Percentiles rank a stretch among this genome's conserved stretches.
Evolutionary conservation across 331 rosid genomes (phyloP).

Genomic region (Pyrus hybrid): DNA sequence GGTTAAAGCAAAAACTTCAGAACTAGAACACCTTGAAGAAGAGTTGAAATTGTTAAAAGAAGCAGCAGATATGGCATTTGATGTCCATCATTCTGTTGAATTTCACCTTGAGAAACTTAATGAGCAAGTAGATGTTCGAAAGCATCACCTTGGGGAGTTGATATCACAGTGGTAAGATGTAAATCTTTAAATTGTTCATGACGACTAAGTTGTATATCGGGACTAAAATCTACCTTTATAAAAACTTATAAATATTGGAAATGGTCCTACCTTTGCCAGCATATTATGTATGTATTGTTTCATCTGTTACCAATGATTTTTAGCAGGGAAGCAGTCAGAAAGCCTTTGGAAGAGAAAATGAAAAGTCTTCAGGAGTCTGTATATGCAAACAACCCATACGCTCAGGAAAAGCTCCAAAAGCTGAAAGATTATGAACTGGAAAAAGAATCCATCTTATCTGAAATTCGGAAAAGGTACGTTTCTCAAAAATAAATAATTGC

Average conservation of each 20-base stretch:
- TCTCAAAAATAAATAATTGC: background rate
- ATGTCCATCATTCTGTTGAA: constrained; percentile 45
- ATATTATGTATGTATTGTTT: background rate
- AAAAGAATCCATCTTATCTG: constrained; percentile 37
- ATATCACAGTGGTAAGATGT: constrained; percentile 51
- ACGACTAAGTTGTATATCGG: background rate
- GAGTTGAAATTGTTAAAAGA: constrained; percentile 53
- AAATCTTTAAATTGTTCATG: background rate
- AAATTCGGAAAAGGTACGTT: constrained; percentile 43
- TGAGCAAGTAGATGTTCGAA: constrained; percentile 40
- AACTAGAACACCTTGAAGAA: constrained; percentile 49
- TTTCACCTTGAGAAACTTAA: constrained; percentile 43
- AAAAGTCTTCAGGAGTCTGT: constrained; percentile 49
- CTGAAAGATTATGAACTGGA: constrained; percentile 54
- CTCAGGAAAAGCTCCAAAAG: constrained; percentile 50
- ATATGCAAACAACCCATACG: constrained; percentile 43
- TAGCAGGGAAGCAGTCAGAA: constrained; percentile 58
- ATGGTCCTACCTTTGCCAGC: background rate
- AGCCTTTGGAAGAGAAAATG: constrained; percentile 63
- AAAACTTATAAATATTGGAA: background rate
- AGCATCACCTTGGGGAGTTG: constrained; percentile 33
- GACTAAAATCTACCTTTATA: background rate
- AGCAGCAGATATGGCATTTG: constrained; percentile 46
- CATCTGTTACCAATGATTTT: constrained; percentile 5
- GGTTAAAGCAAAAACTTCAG: constrained; percentile 23